These are phyloP conservation scores for Scleroderma citrinum DNA, from an alignment of 768 basidiomycete genomes.

Conservation along the genomic window DNA sequence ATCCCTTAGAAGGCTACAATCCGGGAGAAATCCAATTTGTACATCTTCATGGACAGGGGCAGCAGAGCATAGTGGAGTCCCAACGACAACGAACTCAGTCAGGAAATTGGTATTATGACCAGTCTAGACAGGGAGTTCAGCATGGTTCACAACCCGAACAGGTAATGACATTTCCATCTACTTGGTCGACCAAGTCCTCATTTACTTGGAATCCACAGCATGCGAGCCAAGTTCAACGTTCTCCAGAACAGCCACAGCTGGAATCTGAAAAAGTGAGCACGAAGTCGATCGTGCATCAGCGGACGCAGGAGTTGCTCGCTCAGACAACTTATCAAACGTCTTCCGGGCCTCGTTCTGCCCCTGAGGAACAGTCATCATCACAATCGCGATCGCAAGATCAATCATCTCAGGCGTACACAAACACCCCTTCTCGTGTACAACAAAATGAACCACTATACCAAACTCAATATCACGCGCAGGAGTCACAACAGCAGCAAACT, in stretches of 20 bases:
- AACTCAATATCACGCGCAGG: neutral
- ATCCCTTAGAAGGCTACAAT: neutral
- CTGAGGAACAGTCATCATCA: neutral
- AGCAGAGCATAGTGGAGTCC: neutral
- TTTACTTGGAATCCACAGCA: too few relatives aligned
- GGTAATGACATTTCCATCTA: neutral
- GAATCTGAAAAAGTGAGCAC: neutral
- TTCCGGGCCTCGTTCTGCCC: neutral
- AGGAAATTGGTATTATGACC: neutral
- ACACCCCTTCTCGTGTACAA: neutral
- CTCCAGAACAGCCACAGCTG: neutral
- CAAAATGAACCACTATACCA: neutral
- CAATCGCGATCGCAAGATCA: neutral
- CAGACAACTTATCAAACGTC: neutral
- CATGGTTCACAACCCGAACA: neutral
- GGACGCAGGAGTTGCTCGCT: constrained; percentile 21
- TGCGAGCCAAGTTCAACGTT: neutral
- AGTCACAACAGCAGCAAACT: neutral
- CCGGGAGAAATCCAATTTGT: neutral
- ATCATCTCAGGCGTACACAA: neutral
- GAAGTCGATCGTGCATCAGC: constrained; percentile 14
- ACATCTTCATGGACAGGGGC: neutral
- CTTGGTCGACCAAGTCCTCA: neutral
- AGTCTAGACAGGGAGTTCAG: neutral
- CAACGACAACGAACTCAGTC: neutral